phyloP scores from a whole-genome alignment of 495 filamentous ascomycete genomes.

The Xylaria cubensis region DNA sequence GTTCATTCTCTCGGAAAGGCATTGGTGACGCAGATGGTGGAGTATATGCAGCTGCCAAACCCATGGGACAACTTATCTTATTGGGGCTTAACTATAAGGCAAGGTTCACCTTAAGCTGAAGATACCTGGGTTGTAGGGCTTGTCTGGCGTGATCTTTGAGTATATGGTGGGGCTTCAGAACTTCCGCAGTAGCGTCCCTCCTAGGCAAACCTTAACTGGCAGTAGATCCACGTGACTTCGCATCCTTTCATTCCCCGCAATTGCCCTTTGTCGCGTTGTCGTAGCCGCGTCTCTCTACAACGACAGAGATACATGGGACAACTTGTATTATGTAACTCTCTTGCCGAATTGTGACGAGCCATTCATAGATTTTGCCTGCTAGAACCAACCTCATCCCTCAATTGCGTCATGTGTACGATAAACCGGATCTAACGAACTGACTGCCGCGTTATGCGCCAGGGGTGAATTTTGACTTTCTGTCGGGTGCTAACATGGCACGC shows the following conservation, averaged over 20 bases:
- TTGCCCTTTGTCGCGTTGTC: constrained; percentile 15
- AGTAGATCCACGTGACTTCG: constrained; percentile 40
- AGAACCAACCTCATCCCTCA: not conserved
- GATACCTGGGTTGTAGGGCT: not conserved
- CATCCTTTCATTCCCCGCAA: constrained; percentile 24
- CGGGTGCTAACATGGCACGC: constrained; percentile 28
- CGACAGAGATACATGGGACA: not conserved
- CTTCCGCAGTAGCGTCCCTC: not conserved
- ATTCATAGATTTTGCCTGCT: not conserved
- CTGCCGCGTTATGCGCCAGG: not conserved
- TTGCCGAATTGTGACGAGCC: not conserved
- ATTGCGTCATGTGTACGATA: not conserved
- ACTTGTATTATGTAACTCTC: not conserved
- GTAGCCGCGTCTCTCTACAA: constrained; percentile 4
- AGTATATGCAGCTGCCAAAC: constrained; percentile 13
- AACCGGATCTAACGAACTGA: not conserved
- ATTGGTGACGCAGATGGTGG: constrained; percentile 20
- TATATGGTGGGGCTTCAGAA: not conserved
- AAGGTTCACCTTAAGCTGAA: not conserved
- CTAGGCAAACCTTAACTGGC: too few species aligned
- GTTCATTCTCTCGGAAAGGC: not conserved
- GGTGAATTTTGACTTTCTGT: not conserved
- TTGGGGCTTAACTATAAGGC: too few species aligned
- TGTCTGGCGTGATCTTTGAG: not conserved
- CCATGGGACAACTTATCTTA: not conserved